These are phyloP conservation scores for Diplodia seriata DNA, from an alignment of 2,329 filamentous ascomycete species.

Conservation along the genomic window DNA sequence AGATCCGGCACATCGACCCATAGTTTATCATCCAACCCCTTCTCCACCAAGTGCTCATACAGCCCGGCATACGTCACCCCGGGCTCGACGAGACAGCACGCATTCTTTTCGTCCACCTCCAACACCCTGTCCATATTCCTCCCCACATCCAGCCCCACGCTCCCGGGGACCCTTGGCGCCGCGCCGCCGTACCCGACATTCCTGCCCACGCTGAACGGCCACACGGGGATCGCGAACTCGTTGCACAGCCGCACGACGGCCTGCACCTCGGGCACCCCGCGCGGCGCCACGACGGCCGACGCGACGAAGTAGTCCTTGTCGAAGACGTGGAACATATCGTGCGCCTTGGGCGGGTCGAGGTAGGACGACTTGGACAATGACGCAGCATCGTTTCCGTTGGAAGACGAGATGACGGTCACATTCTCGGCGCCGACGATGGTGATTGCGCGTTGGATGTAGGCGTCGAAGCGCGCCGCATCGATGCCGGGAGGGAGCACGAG, in stretches of 20 bases:
- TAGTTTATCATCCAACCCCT: conserved; percentile 39
- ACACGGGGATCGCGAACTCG: conserved; percentile 45
- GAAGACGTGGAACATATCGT: conserved; percentile 54
- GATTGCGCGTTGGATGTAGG: conserved; percentile 3
- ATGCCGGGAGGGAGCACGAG: conserved; percentile 22
- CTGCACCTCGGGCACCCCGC: conserved; percentile 49
- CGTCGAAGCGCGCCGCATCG: conserved; percentile 15
- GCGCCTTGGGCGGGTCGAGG: conserved; percentile 36
- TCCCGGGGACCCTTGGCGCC: conserved; percentile 55
- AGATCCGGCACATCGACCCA: conserved; percentile 54
- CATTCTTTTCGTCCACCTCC: conserved; percentile 49
- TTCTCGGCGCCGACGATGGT: conserved; percentile 32
- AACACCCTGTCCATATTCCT: conserved; percentile 52
- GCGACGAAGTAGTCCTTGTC: conserved; percentile 54
- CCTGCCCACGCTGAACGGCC: conserved; percentile 48
- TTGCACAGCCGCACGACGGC: conserved; percentile 45
- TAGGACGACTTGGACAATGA: conserved; percentile 38
- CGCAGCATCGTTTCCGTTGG: neutral
- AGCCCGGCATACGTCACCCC: conserved; percentile 58
- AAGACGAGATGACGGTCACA: conserved; percentile 6
- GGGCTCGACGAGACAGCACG: conserved; percentile 54
- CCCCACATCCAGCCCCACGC: conserved; percentile 56
- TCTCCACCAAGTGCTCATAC: conserved; percentile 51
- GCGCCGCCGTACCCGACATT: conserved; percentile 61
- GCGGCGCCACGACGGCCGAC: conserved; percentile 54